A percentile compares a stretch with the other conserved stretches of the same genome.
These are phyloP conservation scores for Chenopodium berlandieri DNA, from an alignment of 148 eudicot species.

Conservation along the genomic window DNA sequence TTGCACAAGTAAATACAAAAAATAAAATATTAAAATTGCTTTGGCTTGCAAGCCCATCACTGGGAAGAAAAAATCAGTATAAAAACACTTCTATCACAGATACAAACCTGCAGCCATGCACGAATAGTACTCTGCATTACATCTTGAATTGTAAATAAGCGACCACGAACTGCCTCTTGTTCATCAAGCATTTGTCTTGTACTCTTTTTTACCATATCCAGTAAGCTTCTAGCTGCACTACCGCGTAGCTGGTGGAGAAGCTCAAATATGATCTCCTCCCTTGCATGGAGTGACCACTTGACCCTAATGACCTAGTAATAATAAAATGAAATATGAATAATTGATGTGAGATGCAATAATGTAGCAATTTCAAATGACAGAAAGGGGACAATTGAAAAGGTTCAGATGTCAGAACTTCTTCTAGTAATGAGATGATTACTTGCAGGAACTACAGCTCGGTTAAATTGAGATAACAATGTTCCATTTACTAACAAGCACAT, in stretches of 20 bases:
- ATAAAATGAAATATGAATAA: background rate
- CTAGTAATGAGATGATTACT: background rate
- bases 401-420: slow-evolving; percentile 6
- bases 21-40: background rate
- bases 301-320: slow-evolving; percentile 76
- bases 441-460: background rate
- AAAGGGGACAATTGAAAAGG: background rate
- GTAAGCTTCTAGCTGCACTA: slow-evolving; percentile 46
- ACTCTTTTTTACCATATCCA: slow-evolving; percentile 68
- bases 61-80: background rate
- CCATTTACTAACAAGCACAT: background rate
- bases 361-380: background rate
- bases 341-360: background rate
- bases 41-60: background rate
- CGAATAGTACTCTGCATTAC: slow-evolving; percentile 92
- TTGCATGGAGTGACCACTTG: slow-evolving; percentile 96
- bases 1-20: background rate
- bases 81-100: background rate
- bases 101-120: slow-evolving; percentile 90
- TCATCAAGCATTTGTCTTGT: slow-evolving; percentile 86
- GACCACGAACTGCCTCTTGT: slow-evolving; percentile 98
- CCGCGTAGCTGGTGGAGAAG: slow-evolving; percentile 87
- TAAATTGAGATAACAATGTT: background rate
- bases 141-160: slow-evolving; percentile 92
- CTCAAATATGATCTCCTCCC: slow-evolving; percentile 95